Evolutionary conservation across 371 early-diverging fungal species (phyloP), one percentile per base, ranked within the genome.

Genomic region (Rhizopus sp.): DNA sequence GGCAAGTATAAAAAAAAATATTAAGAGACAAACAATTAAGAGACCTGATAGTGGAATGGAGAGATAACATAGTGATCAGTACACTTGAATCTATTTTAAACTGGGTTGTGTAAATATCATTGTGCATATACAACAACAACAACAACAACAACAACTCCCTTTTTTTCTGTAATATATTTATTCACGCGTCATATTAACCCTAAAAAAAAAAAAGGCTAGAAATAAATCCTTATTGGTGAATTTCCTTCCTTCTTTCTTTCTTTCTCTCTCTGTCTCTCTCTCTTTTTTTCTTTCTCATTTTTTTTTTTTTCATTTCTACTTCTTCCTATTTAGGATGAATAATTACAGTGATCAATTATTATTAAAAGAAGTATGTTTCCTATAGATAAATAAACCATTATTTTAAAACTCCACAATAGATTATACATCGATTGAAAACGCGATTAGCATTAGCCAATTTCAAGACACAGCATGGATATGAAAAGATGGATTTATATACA

Each of bases 181-280:
- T 23, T 23, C 23, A 23, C 23, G 23, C 23, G 23, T 23, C 23
- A 2, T 23, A 1, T 23, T 23, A 23, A 23, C 2, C 2, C 23
- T 23, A 23, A 23, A 23, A 23, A n/a, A n/a, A n/a, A n/a, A n/a
- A n/a, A n/a, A n/a, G n/a, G n/a, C n/a, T n/a, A n/a, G n/a, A n/a
- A n/a, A n/a, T n/a, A 94, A 69, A 54, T 92, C 88, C 72, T 97
- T 98, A 72, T 98, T 98, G 80, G 98, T 96, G 30, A 99, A 73
- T 73, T 98, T 16, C 30, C 16, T 29, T 5, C 17, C 9, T 45
- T 29, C 9, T 41, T 38, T 66, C 55, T 5, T 75, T 62, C 45
- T 60, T 63, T 47, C 66, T 68, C 48, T 41, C 2, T 41, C n/a
- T 41, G 1, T n/a, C 4, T 41, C 2, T 41, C 15, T 41, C n/a